phyloP scores from a whole-genome alignment of 2,329 filamentous ascomycete genomes.

The Dryadomyces sulphureus region DNA sequence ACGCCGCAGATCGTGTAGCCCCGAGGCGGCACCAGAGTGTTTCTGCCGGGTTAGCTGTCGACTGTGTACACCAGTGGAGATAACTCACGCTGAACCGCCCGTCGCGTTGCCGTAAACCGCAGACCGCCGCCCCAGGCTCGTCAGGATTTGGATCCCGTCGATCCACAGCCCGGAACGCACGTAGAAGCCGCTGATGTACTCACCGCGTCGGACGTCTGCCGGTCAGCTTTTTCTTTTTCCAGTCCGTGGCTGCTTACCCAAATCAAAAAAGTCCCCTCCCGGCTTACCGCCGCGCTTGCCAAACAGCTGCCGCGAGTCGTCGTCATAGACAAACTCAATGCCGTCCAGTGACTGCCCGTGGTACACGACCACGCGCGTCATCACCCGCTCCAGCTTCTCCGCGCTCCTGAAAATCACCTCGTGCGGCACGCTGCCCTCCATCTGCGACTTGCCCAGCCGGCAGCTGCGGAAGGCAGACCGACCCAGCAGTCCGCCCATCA shows the following conservation, averaged over 20 bases:
- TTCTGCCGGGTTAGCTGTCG: conserved; percentile 31
- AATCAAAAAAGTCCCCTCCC: conserved; percentile 58
- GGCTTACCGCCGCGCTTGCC: conserved; percentile 62
- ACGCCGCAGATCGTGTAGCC: conserved; percentile 83
- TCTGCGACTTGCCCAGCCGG: conserved; percentile 56
- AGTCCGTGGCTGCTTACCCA: too few relatives aligned
- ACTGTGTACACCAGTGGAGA: neutral
- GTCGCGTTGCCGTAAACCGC: conserved; percentile 67
- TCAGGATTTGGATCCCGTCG: conserved; percentile 80
- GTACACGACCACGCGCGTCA: conserved; percentile 63
- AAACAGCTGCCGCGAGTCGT: conserved; percentile 70
- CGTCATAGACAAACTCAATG: conserved; percentile 86
- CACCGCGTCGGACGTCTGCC: conserved; percentile 66
- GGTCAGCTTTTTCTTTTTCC: too few relatives aligned
- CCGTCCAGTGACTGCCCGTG: conserved; percentile 68
- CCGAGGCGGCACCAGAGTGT: conserved; percentile 75
- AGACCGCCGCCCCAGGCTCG: conserved; percentile 75
- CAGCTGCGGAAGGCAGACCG: conserved; percentile 63
- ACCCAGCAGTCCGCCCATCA: conserved; percentile 27
- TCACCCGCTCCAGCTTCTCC: conserved; percentile 51
- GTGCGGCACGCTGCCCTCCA: conserved; percentile 53
- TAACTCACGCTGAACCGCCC: conserved; percentile 68
- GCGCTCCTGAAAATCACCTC: conserved; percentile 64
- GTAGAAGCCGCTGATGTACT: conserved; percentile 77
- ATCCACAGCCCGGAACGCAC: conserved; percentile 70